These are phyloP conservation scores for Emmonsiellopsis sp. DNA, from an alignment of 2,329 filamentous ascomycete genomes.

Conservation along the genomic window DNA sequence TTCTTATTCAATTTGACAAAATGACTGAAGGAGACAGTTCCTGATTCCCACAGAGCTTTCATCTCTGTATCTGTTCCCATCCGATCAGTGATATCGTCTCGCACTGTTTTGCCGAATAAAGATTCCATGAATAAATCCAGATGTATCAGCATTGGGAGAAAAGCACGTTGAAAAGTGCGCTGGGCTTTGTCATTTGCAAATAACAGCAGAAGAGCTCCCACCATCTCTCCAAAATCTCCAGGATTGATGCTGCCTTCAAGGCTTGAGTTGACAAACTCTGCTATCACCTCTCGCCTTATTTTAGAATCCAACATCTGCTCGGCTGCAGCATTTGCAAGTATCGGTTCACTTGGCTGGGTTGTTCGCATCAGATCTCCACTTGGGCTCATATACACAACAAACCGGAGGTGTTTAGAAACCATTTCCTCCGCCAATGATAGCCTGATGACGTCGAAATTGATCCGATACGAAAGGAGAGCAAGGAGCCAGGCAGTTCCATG, in stretches of 20 bases:
- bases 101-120: neutral
- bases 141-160: neutral
- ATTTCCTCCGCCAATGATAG: slow-evolving; percentile 1
- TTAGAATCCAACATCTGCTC: neutral
- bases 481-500: neutral
- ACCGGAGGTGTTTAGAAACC: neutral
- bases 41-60: neutral
- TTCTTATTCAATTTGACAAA: neutral
- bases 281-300: neutral
- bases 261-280: neutral
- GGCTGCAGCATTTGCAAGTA: neutral
- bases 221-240: slow-evolving; percentile 3
- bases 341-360: slow-evolving; percentile 2
- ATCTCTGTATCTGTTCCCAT: neutral
- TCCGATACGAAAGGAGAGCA: neutral
- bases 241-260: neutral
- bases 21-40: neutral
- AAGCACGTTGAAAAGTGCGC: neutral
- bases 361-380: slow-evolving; percentile 1
- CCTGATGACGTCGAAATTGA: slow-evolving; percentile 1
- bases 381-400: slow-evolving; percentile 1
- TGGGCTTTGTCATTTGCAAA: slow-evolving; percentile 3
- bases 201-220: neutral
- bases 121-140: neutral
- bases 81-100: neutral